Percentiles rank a stretch among this genome's conserved stretches.
These are phyloP conservation scores for Arachnomyces sp. DNA, from an alignment of 2,329 filamentous ascomycete species.

Conservation along the genomic window DNA sequence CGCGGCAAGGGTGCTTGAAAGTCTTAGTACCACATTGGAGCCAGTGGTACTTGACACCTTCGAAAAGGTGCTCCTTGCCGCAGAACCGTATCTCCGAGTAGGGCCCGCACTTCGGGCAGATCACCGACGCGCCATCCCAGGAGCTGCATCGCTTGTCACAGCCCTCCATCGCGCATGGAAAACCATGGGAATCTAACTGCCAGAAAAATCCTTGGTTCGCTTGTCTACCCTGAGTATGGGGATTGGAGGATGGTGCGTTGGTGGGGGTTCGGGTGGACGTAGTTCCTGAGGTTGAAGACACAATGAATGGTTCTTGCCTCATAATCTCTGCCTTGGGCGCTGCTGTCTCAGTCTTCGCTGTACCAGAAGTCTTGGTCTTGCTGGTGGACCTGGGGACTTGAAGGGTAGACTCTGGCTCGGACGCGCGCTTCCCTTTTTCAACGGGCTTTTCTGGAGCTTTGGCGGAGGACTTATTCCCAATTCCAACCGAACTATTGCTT, in stretches of 20 bases:
- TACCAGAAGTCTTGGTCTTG: too few relatives aligned
- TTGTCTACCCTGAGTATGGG: too few relatives aligned
- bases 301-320: slow-evolving; percentile 7
- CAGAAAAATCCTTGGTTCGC: slow-evolving; percentile 15
- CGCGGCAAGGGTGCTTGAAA: slow-evolving; percentile 17
- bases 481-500: too few relatives aligned
- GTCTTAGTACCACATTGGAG: slow-evolving; percentile 13
- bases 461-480: too few relatives aligned
- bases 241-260: too few relatives aligned
- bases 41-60: slow-evolving; percentile 31
- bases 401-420: too few relatives aligned
- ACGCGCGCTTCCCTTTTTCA: too few relatives aligned
- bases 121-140: slow-evolving; percentile 23
- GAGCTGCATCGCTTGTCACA: slow-evolving; percentile 25
- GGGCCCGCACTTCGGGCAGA: slow-evolving; percentile 35
- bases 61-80: slow-evolving; percentile 26
- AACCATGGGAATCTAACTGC: slow-evolving; percentile 44
- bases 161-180: slow-evolving; percentile 27
- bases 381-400: too few relatives aligned
- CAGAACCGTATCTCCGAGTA: slow-evolving; percentile 33
- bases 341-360: too few relatives aligned
- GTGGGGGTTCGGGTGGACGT: slow-evolving; percentile 13
- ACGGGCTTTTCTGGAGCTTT: too few relatives aligned
- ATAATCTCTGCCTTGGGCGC: too few relatives aligned
- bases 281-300: neutral